These are phyloP conservation scores for Daldinia vernicosa DNA, from an alignment of 495 filamentous ascomycete genomes.

Conservation along the genomic window DNA sequence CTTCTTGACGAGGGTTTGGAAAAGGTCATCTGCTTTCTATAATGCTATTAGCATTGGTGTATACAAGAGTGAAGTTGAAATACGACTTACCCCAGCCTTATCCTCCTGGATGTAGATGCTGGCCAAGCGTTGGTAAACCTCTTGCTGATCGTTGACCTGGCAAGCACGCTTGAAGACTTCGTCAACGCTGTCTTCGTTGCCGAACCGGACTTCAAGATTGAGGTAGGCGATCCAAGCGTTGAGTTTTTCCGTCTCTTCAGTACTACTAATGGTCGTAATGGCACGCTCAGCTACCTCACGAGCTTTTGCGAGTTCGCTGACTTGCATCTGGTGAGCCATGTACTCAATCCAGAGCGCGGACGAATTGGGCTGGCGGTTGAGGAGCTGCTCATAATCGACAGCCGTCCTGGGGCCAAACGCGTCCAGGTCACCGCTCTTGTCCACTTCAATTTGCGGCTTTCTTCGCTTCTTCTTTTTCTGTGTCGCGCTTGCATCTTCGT, in stretches of 20 bases:
- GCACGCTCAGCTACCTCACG: slow-evolving; percentile 89
- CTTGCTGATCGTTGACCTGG: slow-evolving; percentile 89
- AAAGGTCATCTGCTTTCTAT: slow-evolving; percentile 90
- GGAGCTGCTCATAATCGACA: slow-evolving; percentile 90
- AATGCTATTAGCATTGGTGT: slow-evolving; percentile 33
- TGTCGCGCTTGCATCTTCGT: slow-evolving; percentile 57
- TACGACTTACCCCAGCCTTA: slow-evolving; percentile 70
- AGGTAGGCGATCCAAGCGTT: slow-evolving; percentile 95
- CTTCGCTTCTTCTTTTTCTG: slow-evolving; percentile 83
- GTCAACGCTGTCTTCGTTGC: slow-evolving; percentile 83
- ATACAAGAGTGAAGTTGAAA: background rate
- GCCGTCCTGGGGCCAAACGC: slow-evolving; percentile 88
- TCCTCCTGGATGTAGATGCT: slow-evolving; percentile 94
- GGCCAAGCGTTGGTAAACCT: slow-evolving; percentile 86
- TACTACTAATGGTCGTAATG: slow-evolving; percentile 84
- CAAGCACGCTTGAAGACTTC: slow-evolving; percentile 92
- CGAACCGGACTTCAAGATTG: slow-evolving; percentile 92
- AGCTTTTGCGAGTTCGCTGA: slow-evolving; percentile 85
- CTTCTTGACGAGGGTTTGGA: slow-evolving; percentile 84
- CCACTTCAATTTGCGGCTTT: slow-evolving; percentile 82
- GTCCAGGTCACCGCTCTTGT: slow-evolving; percentile 88
- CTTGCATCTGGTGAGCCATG: slow-evolving; percentile 95
- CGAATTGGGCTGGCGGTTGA: slow-evolving; percentile 89
- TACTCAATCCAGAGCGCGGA: slow-evolving; percentile 92
- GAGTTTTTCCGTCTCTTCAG: slow-evolving; percentile 86